These are phyloP conservation scores for Fusarium anguioides DNA, from an alignment of 2,329 filamentous ascomycete genomes.

Conservation along the genomic window DNA sequence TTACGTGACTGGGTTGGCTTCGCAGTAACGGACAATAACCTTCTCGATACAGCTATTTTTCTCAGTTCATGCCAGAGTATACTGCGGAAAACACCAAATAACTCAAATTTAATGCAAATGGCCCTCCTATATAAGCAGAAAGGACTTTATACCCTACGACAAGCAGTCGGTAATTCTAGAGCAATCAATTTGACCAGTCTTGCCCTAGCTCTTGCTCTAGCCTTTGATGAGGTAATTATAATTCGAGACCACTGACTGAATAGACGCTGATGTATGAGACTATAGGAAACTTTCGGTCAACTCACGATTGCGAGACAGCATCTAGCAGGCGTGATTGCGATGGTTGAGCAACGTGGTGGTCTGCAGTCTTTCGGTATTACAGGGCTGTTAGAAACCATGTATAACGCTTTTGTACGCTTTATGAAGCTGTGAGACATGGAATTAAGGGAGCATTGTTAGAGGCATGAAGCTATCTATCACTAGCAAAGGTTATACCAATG, in stretches of 20 bases:
- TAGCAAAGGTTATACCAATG: neutral
- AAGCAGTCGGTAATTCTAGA: neutral
- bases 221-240: conserved; percentile 3
- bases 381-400: neutral
- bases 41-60: conserved; percentile 9
- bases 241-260: rapidly evolving
- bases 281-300: neutral
- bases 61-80: neutral
- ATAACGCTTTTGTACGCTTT: neutral
- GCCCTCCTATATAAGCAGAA: conserved; percentile 18
- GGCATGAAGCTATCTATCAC: neutral
- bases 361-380: neutral
- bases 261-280: neutral
- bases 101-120: neutral
- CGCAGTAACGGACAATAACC: conserved; percentile 8
- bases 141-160: neutral
- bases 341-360: neutral
- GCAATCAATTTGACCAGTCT: neutral
- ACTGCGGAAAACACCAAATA: neutral
- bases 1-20: conserved; percentile 20
- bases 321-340: neutral
- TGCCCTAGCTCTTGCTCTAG: conserved; percentile 3
- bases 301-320: neutral
- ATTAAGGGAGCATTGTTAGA: neutral
- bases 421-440: neutral